Evolutionary conservation across 2,329 filamentous ascomycete species (phyloP), one percentile per base, ranked within the genome.

Genomic region (Cercospora zeina): DNA sequence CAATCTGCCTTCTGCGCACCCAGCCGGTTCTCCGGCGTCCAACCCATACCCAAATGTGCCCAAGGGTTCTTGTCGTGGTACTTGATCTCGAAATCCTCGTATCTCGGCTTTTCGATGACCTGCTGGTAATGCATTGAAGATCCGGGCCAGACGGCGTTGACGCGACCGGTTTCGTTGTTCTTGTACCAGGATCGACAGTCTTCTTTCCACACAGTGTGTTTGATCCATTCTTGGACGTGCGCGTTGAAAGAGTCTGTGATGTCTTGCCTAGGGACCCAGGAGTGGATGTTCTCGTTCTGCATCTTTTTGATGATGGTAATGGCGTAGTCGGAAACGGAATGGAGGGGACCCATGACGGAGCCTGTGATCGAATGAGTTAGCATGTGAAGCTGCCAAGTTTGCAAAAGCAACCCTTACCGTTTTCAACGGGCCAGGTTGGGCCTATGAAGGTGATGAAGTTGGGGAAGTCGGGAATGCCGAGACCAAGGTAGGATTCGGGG

Each of bases 141-240:
- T 2, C 82, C 82, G 0, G 82, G 81, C 77, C 78, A 84, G 1
- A 84, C 73, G 2, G 80, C 64, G 70, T 75, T 75, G 16, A 81
- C 78, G 5, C 78, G 72, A n/a, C 78, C 79, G 1, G 77, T 80
- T 21, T 76, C 75, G 61, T 79, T 77, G 68, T 82, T 77, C 67
- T 78, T 79, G 70, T 80, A 81, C 69, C 64, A 65, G 8, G 50
- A 62, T 57, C 78, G 73, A 59, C 80, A 81, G 5, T 76, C 72
- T 24, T 77, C 74, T 60, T 78, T 80, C 79, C 78, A 82, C 7
- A 82, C 79, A 0, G 79, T 82, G 61, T 80, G 77, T 67, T 79
- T 80, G 66, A 81, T 75, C 77, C 77, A 81, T 61, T 80, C 77
- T 66, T 68, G 61, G 1, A 75, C 73, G 58, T 80, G 78, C 24